Conservation (phyloP, 179 eudicot genomes). For the Vitellaria paradoxa region DNA sequence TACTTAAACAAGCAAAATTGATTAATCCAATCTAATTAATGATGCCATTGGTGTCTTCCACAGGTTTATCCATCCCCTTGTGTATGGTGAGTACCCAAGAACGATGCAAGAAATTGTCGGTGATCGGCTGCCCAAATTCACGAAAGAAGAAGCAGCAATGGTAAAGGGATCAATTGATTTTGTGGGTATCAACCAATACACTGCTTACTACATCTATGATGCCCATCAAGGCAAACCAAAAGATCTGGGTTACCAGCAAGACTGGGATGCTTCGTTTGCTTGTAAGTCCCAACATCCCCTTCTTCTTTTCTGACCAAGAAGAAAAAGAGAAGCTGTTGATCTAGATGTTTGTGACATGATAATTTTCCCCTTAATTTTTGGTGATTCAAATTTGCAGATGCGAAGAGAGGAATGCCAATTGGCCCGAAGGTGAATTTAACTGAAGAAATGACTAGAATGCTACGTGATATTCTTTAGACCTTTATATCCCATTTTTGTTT, state of each 20-base stretch:
- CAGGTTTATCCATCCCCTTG: conserved; percentile 79
- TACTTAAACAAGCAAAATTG: no score
- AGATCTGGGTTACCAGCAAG: conserved; percentile 54
- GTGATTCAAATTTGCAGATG: conserved; percentile 34
- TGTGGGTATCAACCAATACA: conserved; percentile 73
- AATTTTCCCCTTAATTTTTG: not conserved
- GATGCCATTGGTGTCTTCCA: not conserved
- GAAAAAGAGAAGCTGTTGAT: no score
- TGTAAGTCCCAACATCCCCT: conserved; percentile 39
- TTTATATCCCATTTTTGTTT: no score
- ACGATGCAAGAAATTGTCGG: conserved; percentile 69
- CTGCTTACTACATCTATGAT: conserved; percentile 60
- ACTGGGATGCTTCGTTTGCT: conserved; percentile 71
- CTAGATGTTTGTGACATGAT: not conserved
- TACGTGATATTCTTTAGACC: not conserved
- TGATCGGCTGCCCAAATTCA: conserved; percentile 73
- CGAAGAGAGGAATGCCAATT: conserved; percentile 59
- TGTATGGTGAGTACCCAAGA: conserved; percentile 75
- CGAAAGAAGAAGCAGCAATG: conserved; percentile 55
- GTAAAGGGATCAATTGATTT: conserved; percentile 79
- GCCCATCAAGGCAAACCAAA: conserved; percentile 32
- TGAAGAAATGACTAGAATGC: not conserved
- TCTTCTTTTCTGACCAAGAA: no score
- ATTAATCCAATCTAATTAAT: no score
- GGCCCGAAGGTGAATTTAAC: conserved; percentile 56